Conservation (phyloP, 208 protist genomes). For the Herpetomonas tarakana region DNA sequence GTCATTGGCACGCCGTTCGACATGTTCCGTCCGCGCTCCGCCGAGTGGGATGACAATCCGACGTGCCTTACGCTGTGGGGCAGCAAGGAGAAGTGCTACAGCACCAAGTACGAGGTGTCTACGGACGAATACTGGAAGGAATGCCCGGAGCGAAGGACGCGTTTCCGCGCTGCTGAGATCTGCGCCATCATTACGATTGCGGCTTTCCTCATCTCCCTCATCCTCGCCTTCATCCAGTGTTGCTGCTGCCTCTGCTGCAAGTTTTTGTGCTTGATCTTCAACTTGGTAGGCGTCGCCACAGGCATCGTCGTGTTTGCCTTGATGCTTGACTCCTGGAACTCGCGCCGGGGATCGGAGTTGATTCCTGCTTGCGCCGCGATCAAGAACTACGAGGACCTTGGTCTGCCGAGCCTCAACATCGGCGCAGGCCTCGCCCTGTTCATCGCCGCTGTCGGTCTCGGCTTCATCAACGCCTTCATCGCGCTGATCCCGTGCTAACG, state of each 20-base stretch:
- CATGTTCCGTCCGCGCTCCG: slow-evolving; percentile 9
- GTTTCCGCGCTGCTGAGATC: slow-evolving; percentile 23
- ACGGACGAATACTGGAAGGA: not conserved
- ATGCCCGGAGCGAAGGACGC: slow-evolving; percentile 10
- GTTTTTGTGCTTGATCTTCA: slow-evolving; percentile 14
- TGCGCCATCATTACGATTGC: slow-evolving; percentile 22
- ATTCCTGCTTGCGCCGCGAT: not conserved
- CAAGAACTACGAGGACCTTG: not conserved
- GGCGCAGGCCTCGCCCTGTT: slow-evolving; percentile 27
- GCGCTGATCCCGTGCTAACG: slow-evolving; percentile 14
- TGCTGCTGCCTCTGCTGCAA: slow-evolving; percentile 28
- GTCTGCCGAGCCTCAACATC: not conserved
- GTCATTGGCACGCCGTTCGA: slow-evolving; percentile 10
- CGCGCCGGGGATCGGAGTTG: not conserved
- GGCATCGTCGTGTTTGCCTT: slow-evolving; percentile 18
- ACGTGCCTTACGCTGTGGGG: slow-evolving; percentile 14
- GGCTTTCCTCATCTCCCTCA: not conserved
- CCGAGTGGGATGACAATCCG: not conserved
- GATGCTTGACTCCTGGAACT: slow-evolving; percentile 20
- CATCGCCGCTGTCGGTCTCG: slow-evolving; percentile 18
- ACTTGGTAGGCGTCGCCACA: slow-evolving; percentile 10
- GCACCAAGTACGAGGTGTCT: slow-evolving; percentile 10
- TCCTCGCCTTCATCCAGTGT: slow-evolving; percentile 12
- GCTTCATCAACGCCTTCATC: slow-evolving; percentile 23
- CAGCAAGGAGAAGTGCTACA: slow-evolving; percentile 12